phyloP scores from a whole-genome alignment of 2,329 filamentous ascomycete genomes.

The Aulographum hederae region DNA sequence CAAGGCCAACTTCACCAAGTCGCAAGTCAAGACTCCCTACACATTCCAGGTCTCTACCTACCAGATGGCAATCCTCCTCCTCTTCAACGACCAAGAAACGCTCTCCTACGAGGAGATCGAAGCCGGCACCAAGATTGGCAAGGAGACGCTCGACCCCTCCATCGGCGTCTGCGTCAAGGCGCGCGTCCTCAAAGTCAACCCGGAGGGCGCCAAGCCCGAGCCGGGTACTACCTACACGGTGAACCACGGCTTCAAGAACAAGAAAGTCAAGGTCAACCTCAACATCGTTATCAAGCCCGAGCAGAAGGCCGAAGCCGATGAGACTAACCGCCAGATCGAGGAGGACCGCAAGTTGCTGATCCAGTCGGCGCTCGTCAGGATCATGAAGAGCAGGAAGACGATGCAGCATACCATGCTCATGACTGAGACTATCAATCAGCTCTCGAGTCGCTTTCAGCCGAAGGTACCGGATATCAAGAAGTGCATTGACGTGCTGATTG shows the following conservation, averaged over 20 bases:
- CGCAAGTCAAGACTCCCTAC: slow-evolving; percentile 66
- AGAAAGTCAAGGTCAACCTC: slow-evolving; percentile 93
- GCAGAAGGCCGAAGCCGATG: slow-evolving; percentile 86
- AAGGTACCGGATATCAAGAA: slow-evolving; percentile 97
- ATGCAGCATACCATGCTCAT: slow-evolving; percentile 96
- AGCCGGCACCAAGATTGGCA: slow-evolving; percentile 58
- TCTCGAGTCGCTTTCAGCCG: slow-evolving; percentile 79
- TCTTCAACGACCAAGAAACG: slow-evolving; percentile 84
- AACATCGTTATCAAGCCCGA: slow-evolving; percentile 92
- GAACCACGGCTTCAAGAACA: slow-evolving; percentile 93
- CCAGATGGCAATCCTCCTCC: slow-evolving; percentile 86
- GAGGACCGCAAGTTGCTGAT: slow-evolving; percentile 92
- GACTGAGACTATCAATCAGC: slow-evolving; percentile 88
- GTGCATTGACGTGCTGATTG: slow-evolving; percentile 93
- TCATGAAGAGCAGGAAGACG: slow-evolving; percentile 98
- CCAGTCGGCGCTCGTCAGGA: slow-evolving; percentile 93
- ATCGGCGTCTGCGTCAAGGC: slow-evolving; percentile 80
- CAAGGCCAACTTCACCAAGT: slow-evolving; percentile 82
- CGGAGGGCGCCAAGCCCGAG: slow-evolving; percentile 57
- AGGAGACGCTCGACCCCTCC: slow-evolving; percentile 73
- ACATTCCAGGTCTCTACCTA: slow-evolving; percentile 96
- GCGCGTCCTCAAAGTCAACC: slow-evolving; percentile 61
- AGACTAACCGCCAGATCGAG: slow-evolving; percentile 98
- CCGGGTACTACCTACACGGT: slow-evolving; percentile 65
- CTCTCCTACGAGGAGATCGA: slow-evolving; percentile 79